Conservation (phyloP, 352 stramenopile genomes). For the Phytopythium montanum region DNA sequence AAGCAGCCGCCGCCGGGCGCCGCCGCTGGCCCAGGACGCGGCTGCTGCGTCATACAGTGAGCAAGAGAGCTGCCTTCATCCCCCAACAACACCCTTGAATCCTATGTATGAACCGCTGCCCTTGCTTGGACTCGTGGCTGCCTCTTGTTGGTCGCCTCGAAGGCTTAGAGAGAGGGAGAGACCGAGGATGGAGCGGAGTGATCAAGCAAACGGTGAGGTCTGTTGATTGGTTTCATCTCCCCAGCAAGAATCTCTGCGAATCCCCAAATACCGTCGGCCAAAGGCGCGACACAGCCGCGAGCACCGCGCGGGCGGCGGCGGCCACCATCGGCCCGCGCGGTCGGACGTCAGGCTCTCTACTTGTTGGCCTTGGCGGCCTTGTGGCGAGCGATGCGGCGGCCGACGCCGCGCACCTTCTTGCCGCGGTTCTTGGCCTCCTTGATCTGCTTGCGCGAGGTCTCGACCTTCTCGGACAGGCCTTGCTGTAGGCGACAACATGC, state of each 20-base stretch:
- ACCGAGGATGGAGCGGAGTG: background rate
- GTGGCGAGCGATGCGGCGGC: conserved; percentile 97
- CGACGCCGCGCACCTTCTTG: conserved; percentile 98
- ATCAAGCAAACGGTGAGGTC: conserved; percentile 45
- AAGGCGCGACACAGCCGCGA: conserved; percentile 25
- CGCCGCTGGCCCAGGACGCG: conserved; percentile 22
- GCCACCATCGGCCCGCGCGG: conserved; percentile 7
- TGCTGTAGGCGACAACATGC: conserved; percentile 19
- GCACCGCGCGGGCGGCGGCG: conserved; percentile 17
- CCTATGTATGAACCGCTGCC: too few species aligned
- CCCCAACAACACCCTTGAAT: background rate
- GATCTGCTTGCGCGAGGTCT: conserved; percentile 98
- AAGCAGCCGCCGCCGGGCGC: conserved; percentile 45
- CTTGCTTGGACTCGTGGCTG: too few species aligned
- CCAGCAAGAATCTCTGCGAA: conserved; percentile 49
- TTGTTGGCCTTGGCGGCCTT: conserved; percentile 98
- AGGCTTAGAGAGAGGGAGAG: background rate
- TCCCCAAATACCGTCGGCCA: conserved; percentile 38
- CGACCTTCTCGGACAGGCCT: conserved; percentile 92
- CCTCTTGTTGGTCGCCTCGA: too few species aligned
- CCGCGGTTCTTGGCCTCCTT: conserved; percentile 99
- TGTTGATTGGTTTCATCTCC: conserved; percentile 54
- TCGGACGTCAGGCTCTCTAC: conserved; percentile 59
- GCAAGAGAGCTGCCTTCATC: background rate
- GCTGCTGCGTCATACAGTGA: conserved; percentile 50